These are phyloP conservation scores for Bipolaris oryzae DNA, from an alignment of 2,329 filamentous ascomycete species.

Conservation along the genomic window DNA sequence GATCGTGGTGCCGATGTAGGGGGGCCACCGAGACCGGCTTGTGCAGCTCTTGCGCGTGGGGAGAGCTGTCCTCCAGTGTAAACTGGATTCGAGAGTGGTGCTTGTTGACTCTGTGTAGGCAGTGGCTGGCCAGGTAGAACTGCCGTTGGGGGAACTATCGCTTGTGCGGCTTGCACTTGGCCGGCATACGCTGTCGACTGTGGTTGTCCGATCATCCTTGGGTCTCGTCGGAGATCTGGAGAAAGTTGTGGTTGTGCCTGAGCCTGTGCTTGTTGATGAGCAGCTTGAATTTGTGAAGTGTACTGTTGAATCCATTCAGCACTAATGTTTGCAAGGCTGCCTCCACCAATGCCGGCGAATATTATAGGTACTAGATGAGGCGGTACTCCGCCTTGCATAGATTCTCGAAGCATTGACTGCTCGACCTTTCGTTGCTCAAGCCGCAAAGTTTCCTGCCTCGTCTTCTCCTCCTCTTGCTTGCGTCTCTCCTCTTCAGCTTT, in stretches of 20 bases:
- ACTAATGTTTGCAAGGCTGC: slow-evolving; percentile 55
- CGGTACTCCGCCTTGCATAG: slow-evolving; percentile 58
- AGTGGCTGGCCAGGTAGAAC: slow-evolving; percentile 48
- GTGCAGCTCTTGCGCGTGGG: slow-evolving; percentile 42
- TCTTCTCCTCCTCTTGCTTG: slow-evolving; percentile 61
- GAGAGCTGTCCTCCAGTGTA: slow-evolving; percentile 43
- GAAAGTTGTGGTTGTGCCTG: slow-evolving; percentile 49
- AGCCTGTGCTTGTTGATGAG: slow-evolving; percentile 52
- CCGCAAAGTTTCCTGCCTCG: slow-evolving; percentile 56
- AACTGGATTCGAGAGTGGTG: slow-evolving; percentile 47
- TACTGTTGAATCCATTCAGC: slow-evolving; percentile 60
- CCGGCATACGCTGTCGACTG: slow-evolving; percentile 40
- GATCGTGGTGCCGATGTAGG: slow-evolving; percentile 53
- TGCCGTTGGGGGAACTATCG: slow-evolving; percentile 41
- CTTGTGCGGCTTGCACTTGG: slow-evolving; percentile 39
- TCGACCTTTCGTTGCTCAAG: slow-evolving; percentile 61
- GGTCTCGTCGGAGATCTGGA: slow-evolving; percentile 52
- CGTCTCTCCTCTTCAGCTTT: slow-evolving; percentile 61
- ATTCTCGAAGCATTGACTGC: slow-evolving; percentile 59
- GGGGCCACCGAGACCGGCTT: slow-evolving; percentile 38
- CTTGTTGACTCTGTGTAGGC: slow-evolving; percentile 46
- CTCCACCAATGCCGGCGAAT: slow-evolving; percentile 59
- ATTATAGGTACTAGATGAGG: slow-evolving; percentile 60
- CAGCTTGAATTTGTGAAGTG: slow-evolving; percentile 52
- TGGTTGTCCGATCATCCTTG: slow-evolving; percentile 50